Evolutionary conservation across 768 basidiomycete species (phyloP).

Genomic region (Sutorius australiensis): DNA sequence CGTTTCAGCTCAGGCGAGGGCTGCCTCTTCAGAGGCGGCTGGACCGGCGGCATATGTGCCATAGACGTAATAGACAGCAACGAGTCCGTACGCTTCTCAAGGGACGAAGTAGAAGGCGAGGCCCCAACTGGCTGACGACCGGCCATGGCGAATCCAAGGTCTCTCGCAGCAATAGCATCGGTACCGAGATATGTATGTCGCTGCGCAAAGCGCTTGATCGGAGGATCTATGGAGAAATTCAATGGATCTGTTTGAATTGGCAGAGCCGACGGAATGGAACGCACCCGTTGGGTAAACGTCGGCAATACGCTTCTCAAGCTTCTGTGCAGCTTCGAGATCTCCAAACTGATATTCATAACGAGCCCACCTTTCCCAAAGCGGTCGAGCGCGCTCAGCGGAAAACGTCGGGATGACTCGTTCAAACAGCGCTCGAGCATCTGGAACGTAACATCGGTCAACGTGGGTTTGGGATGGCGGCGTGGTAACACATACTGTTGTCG

Average conservation of each 20-base stretch:
- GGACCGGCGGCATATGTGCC: slow-evolving; percentile 22
- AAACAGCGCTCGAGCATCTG: slow-evolving; percentile 95
- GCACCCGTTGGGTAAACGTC: slow-evolving; percentile 84
- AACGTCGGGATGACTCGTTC: slow-evolving; percentile 83
- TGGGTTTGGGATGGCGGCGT: neutral
- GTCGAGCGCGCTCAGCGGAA: slow-evolving; percentile 70
- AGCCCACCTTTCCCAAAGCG: slow-evolving; percentile 95
- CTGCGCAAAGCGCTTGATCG: slow-evolving; percentile 88
- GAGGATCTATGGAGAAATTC: slow-evolving; percentile 54
- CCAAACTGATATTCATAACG: slow-evolving; percentile 94
- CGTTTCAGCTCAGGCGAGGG: slow-evolving; percentile 36
- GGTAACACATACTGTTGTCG: slow-evolving; percentile 71
- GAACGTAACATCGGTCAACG: slow-evolving; percentile 2
- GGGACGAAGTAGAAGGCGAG: slow-evolving; percentile 17
- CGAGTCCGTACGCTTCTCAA: slow-evolving; percentile 37
- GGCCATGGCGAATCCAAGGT: slow-evolving; percentile 75
- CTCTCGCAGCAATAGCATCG: slow-evolving; percentile 85
- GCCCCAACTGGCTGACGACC: slow-evolving; percentile 24
- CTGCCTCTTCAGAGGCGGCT: slow-evolving; percentile 29
- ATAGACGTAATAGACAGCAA: slow-evolving; percentile 31
- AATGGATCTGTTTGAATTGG: neutral
- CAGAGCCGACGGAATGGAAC: slow-evolving; percentile 18
- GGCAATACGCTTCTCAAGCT: slow-evolving; percentile 84
- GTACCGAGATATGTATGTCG: slow-evolving; percentile 68
- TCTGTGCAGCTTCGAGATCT: slow-evolving; percentile 82